A percentile compares a stretch with the other conserved stretches of the same genome.
Conservation (phyloP, 805 yeast genomes). For the Yarrowia phangngaensis region DNA sequence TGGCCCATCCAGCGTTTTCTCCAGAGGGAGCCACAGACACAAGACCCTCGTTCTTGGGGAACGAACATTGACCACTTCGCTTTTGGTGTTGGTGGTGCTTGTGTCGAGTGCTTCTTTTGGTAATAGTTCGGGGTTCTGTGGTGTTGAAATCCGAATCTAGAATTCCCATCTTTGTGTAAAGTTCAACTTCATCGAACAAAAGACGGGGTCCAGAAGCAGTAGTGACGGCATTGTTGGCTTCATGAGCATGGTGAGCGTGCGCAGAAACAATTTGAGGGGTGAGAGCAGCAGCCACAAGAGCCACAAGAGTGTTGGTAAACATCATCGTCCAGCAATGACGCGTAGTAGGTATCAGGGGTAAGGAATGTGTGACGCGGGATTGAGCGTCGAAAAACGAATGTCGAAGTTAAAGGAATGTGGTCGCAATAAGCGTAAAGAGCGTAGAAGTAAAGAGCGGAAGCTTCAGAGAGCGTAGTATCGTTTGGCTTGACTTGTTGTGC, state of each 20-base stretch:
- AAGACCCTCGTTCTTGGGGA: constrained; percentile 65
- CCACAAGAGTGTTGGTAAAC: constrained; percentile 8
- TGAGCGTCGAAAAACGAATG: neutral
- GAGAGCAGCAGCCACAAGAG: constrained; percentile 14
- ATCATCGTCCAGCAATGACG: constrained; percentile 26
- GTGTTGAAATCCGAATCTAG: constrained; percentile 7
- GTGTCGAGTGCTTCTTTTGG: constrained; percentile 6
- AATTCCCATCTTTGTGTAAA: constrained; percentile 18
- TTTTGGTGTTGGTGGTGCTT: constrained; percentile 27
- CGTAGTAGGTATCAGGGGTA: neutral
- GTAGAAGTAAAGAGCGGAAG: too few relatives aligned
- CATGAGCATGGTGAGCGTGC: constrained; percentile 21
- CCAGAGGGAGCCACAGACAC: constrained; percentile 61
- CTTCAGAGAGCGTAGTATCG: too few relatives aligned
- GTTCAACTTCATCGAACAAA: constrained; percentile 8
- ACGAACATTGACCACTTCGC: constrained; percentile 47
- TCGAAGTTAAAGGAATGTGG: constrained; percentile 10
- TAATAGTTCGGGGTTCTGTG: constrained; percentile 8
- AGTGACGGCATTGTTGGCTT: constrained; percentile 1
- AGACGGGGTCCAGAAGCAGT: constrained; percentile 5
- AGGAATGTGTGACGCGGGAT: constrained; percentile 17
- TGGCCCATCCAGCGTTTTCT: constrained; percentile 80
- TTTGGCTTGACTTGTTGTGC: too few relatives aligned
- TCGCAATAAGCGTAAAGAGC: constrained; percentile 11
- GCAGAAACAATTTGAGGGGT: constrained; percentile 3